Conservation (phyloP, 2,329 filamentous ascomycete genomes). For the Coleophoma crateriformis region DNA sequence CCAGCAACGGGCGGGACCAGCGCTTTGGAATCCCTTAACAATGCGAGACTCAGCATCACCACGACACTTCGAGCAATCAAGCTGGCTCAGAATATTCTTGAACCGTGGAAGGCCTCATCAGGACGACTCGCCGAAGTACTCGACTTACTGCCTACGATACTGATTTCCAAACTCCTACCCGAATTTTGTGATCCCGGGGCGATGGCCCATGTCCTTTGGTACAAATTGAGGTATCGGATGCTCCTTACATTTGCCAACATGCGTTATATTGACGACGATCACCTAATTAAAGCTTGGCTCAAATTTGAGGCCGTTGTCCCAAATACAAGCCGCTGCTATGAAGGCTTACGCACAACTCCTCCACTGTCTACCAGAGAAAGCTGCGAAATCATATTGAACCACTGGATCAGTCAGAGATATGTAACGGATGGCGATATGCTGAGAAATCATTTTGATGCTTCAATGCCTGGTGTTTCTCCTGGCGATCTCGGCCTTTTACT, state of each 20-base stretch:
- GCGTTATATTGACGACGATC: no score
- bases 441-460: conserved; percentile 8
- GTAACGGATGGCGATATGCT: conserved; percentile 5
- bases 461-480: conserved; percentile 6
- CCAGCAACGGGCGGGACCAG: no score
- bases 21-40: not conserved
- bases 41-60: not conserved
- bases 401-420: conserved; percentile 14
- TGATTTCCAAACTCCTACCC: not conserved
- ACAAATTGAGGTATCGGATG: no score
- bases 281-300: no score
- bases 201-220: no score
- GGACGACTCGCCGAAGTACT: conserved; percentile 10
- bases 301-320: no score
- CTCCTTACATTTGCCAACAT: no score
- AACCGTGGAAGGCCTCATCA: conserved; percentile 3
- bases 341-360: not conserved
- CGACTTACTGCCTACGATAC: not conserved
- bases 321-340: no score
- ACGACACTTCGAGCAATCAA: conserved; percentile 1
- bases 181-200: not conserved
- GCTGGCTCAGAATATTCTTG: conserved; percentile 1
- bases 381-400: conserved; percentile 9
- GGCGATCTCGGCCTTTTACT: conserved; percentile 1
- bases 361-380: conserved; percentile 1